Evolutionary conservation across 331 rosid species (phyloP).

Genomic region (Stylosanthes scabra): DNA sequence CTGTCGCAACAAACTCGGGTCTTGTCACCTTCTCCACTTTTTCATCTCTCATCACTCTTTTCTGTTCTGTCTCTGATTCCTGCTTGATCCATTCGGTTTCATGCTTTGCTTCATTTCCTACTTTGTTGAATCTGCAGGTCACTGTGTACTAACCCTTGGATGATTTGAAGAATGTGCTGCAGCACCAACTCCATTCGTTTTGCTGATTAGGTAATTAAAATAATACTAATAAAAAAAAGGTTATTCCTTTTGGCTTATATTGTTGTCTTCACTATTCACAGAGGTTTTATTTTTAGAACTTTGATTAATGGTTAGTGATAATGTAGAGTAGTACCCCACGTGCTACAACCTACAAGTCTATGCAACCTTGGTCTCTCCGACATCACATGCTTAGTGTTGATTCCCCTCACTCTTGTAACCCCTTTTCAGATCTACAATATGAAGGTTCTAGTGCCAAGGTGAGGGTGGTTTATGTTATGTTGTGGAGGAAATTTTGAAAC

Average conservation of each 20-base stretch:
- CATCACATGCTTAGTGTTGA: conserved; percentile 40
- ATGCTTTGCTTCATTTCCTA: not conserved
- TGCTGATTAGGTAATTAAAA: not conserved
- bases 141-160: not conserved
- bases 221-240: not conserved
- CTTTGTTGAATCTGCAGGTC: not conserved
- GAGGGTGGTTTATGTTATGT: conserved; percentile 26
- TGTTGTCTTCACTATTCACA: no score
- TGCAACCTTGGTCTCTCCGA: conserved; percentile 7
- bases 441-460: not conserved
- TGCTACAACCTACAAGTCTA: not conserved
- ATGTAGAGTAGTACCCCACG: conserved; percentile 33
- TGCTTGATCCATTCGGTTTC: not conserved
- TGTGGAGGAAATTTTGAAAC: not conserved
- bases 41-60: not conserved
- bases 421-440: conserved; percentile 51
- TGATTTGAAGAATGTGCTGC: not conserved
- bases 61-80: not conserved
- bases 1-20: no score
- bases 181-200: not conserved
- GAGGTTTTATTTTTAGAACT: no score
- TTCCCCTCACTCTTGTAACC: conserved; percentile 32
- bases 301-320: no score
- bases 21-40: no score
- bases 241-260: not conserved